phyloP scores from a whole-genome alignment of 73 alveolate genomes.

The Diophrys appendiculata region DNA sequence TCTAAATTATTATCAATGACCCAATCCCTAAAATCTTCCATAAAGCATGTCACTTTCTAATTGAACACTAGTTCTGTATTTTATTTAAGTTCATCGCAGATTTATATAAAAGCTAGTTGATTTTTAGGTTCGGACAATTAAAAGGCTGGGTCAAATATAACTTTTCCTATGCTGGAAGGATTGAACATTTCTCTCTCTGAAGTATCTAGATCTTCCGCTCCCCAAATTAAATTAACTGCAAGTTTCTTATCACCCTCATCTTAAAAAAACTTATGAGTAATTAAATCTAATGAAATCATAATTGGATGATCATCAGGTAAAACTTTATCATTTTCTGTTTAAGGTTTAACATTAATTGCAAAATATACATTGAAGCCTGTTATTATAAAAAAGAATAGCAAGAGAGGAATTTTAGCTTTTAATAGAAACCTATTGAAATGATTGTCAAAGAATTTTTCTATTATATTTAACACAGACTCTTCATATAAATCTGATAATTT shows the following conservation, averaged over 20 bases:
- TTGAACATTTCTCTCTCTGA: neutral
- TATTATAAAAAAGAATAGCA: too few relatives aligned
- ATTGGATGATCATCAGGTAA: neutral
- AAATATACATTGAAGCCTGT: neutral
- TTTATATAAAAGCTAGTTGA: neutral
- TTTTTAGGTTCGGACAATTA: neutral
- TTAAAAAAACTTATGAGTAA: too few relatives aligned
- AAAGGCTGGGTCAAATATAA: neutral
- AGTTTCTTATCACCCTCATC: neutral
- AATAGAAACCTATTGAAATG: too few relatives aligned
- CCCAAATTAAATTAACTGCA: neutral
- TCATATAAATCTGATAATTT: neutral
- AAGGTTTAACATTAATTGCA: neutral
- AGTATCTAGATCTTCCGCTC: neutral
- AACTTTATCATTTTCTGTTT: neutral
- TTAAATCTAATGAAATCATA: neutral
- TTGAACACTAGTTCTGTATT: neutral
- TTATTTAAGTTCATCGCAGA: neutral
- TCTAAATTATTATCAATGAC: neutral
- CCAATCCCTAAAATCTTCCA: constrained; percentile 7
- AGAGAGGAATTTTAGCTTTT: too few relatives aligned
- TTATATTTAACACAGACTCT: neutral
- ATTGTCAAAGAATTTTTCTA: neutral
- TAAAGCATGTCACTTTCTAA: neutral
- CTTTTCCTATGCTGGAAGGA: neutral